Percentiles rank a stretch among this genome's conserved stretches.
Conservation (phyloP, 1,284 basidiomycete species). For the Neonothopanus nambi region DNA sequence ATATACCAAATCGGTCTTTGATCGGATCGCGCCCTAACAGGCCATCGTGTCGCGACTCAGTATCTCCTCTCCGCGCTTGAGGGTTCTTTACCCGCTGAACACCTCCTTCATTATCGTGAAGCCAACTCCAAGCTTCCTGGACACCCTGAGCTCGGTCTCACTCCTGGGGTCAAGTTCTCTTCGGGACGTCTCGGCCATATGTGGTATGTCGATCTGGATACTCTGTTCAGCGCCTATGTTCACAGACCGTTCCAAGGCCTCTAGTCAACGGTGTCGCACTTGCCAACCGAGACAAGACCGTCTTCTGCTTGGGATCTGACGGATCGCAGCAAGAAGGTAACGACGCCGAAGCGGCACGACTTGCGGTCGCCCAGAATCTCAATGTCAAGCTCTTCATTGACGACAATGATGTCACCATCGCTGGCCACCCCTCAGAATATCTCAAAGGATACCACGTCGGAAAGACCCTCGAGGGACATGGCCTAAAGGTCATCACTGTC, state of each 20-base stretch:
- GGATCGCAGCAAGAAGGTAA: slow-evolving; percentile 89
- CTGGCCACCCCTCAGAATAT: slow-evolving; percentile 83
- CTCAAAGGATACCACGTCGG: slow-evolving; percentile 72
- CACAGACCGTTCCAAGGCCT: slow-evolving; percentile 41
- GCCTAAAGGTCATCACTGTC: slow-evolving; percentile 70
- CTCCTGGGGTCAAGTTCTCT: slow-evolving; percentile 85
- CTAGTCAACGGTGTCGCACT: slow-evolving; percentile 80
- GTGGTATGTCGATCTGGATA: slow-evolving; percentile 46
- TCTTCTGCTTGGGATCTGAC: slow-evolving; percentile 84
- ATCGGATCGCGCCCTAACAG: slow-evolving; percentile 33
- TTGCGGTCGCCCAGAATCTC: slow-evolving; percentile 78
- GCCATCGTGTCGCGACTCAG: slow-evolving; percentile 86
- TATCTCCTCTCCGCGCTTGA: slow-evolving; percentile 79
- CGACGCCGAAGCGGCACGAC: slow-evolving; percentile 83
- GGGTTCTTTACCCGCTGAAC: slow-evolving; percentile 68
- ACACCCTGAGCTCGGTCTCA: slow-evolving; percentile 83
- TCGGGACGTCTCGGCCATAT: slow-evolving; percentile 84
- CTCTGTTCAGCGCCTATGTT: neutral
- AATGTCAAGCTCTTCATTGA: slow-evolving; percentile 86
- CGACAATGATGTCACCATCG: slow-evolving; percentile 87
- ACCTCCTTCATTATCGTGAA: slow-evolving; percentile 80
- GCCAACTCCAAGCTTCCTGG: slow-evolving; percentile 84
- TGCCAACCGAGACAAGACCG: slow-evolving; percentile 72
- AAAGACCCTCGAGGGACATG: slow-evolving; percentile 78
- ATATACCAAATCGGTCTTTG: neutral